Base-by-base conservation (phyloP, 2,329 filamentous ascomycete species). In the Sphaerostilbella broomeana region DNA sequence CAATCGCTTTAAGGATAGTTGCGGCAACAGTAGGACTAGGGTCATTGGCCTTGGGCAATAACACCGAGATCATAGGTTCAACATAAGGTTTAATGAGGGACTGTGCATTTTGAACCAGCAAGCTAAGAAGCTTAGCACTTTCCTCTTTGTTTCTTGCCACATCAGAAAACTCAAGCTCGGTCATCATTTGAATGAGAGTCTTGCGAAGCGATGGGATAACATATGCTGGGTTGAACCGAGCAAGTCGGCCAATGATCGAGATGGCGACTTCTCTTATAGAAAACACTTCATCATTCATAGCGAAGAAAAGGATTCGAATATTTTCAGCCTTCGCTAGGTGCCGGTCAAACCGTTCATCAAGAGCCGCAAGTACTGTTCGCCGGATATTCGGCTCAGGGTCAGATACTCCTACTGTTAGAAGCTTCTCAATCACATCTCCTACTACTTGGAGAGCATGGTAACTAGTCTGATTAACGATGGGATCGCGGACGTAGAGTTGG, bases 301-400 rank as follows among this genome's bases (percentile, higher is more conserved):
- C 90, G 44, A 97, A 82, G 62, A 99, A 97, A 1, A 98, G 67
- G 11, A 89, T 95, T 15, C 94, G 81, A 33, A 98, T 94, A 55
- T 98, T 98, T 60, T 98, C 90, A 1, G 94, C 89, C 60, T 95
- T 94, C 28, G 88, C 88, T n/a, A 99, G 72, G 58, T 98, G 92
- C 32, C 87, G 82, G 57, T 98, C 92, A 54, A 99, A 99, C 36
- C 92, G 85, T 48, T 86, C 80, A 58, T 97, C 92, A 8, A 99
- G 73, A 13, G 92, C 92, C 35, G 82, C 79, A 16, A 98, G 73
- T 3, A 98, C 90, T 0, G 87, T 94, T 52, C 81, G 76, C 43
- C 92, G 81, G 47, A 98, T 99, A 50, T 84, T 84, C 11, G 88
- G 76, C 51, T 95, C 87, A 2, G 84, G 81, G 56, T 99, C 92